Conservation (phyloP, 176 grass and related monocot species). For the Hyparrhenia diplandra region DNA sequence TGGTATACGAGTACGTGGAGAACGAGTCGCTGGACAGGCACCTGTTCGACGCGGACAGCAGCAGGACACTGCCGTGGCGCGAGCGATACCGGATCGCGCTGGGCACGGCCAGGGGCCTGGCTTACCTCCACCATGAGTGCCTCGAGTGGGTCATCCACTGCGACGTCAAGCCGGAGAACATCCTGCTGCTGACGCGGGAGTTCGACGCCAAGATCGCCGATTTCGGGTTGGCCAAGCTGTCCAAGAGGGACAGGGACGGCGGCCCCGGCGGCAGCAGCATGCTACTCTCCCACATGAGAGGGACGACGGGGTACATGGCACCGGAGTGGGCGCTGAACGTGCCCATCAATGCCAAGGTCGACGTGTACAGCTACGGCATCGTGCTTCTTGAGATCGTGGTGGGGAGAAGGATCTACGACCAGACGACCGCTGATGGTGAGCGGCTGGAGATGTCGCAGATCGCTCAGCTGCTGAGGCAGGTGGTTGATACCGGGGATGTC, state of each 20-base stretch:
- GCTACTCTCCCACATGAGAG: neutral
- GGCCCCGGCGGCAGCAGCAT: neutral
- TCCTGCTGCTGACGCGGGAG: constrained; percentile 38
- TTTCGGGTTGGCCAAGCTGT: neutral
- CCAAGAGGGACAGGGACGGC: neutral
- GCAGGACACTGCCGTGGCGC: constrained; percentile 28
- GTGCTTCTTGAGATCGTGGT: neutral
- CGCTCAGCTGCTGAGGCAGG: neutral
- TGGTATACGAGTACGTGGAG: constrained; percentile 58
- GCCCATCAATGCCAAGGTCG: neutral
- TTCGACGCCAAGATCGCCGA: constrained; percentile 57
- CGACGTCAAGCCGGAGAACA: constrained; percentile 55
- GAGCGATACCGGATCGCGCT: constrained; percentile 54
- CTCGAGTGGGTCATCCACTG: constrained; percentile 73
- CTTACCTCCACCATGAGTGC: constrained; percentile 74
- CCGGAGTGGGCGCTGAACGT: constrained; percentile 2
- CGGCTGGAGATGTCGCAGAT: constrained; percentile 4
- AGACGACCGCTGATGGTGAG: neutral
- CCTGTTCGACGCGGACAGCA: constrained; percentile 19
- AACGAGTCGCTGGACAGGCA: constrained; percentile 61
- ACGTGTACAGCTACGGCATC: constrained; percentile 4
- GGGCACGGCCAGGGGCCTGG: constrained; percentile 51
- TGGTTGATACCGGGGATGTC: constrained; percentile 10
- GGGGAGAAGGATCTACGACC: neutral
- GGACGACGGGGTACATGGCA: constrained; percentile 2